phyloP scores from a whole-genome alignment of 2,329 filamentous ascomycete species.

The Volutella citrinella region DNA sequence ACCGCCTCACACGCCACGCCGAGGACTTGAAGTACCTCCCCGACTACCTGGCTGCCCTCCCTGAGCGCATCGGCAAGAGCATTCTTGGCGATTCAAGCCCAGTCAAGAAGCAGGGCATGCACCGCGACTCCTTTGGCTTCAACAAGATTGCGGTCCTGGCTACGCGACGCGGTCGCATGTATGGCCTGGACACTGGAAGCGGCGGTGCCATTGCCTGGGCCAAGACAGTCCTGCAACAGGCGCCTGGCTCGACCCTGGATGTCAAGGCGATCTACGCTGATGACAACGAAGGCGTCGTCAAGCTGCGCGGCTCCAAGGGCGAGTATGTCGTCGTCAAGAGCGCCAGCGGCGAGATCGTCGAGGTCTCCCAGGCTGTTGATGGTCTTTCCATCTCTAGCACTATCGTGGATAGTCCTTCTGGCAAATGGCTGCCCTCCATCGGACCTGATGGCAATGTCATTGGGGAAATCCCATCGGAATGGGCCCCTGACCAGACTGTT shows the following conservation, averaged over 20 bases:
- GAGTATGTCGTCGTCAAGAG: constrained; percentile 58
- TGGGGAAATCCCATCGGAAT: constrained; percentile 41
- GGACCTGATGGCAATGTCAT: constrained; percentile 45
- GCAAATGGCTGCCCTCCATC: constrained; percentile 54
- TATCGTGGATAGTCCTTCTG: constrained; percentile 50
- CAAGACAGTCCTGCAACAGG: constrained; percentile 57
- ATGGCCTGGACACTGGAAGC: constrained; percentile 74
- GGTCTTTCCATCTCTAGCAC: constrained; percentile 35
- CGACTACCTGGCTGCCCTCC: constrained; percentile 66
- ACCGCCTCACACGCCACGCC: constrained; percentile 79
- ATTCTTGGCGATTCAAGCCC: constrained; percentile 55
- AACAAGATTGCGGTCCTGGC: constrained; percentile 80
- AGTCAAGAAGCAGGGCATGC: constrained; percentile 44
- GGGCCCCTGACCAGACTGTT: constrained; percentile 50
- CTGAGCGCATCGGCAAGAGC: constrained; percentile 63
- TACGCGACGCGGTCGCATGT: constrained; percentile 74
- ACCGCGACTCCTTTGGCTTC: constrained; percentile 79
- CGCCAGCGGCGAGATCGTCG: constrained; percentile 49
- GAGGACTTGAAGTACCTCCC: constrained; percentile 76
- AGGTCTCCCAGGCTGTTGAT: constrained; percentile 37
- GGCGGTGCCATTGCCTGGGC: constrained; percentile 77
- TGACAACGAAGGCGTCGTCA: constrained; percentile 53
- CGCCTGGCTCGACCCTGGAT: constrained; percentile 56
- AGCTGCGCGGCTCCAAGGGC: constrained; percentile 58
- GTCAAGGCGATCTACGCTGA: constrained; percentile 66